Evolutionary conservation across 2,329 filamentous ascomycete species (phyloP), one percentile per base, ranked within the genome.

Genomic region (Diaporthe ampelina): DNA sequence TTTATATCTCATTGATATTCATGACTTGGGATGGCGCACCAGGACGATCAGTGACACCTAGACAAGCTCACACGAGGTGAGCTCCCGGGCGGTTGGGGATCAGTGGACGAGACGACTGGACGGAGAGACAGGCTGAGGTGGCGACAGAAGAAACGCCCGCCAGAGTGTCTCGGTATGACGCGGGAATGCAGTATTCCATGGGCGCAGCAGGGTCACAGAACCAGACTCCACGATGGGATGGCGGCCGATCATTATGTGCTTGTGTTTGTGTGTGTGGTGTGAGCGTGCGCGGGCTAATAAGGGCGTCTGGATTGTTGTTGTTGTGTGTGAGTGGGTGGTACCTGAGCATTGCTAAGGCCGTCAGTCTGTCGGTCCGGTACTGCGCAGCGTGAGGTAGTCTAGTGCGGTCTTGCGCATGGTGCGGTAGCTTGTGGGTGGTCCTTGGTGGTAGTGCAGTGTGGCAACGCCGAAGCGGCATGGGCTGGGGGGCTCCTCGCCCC

Each of bases 391-490:
- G 45, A 48, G 45, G 29, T 54, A 35, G 6, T 15, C 29, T 43
- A 43, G 17, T 4, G 40, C 40, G 40, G 40, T 6, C 19, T 24
- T 50, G 48, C 21, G 48, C 48, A 50, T 50, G 48, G 48, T 57
- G 67, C 35, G 56, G 69, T 48, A 54, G 57, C 48, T 11, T 13
- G 43, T 58, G 10, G 48, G 48, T 50, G 21, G 45, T 21, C 21
- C 21, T 11, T 24, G 48, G 57, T 43, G 48, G 32, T 59, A 54
- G 59, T 63, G 70, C 70, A 72, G 70, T 54, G 70, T 72, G 70
- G 70, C 70, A 72, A 63, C 70, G 70, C 70, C 70, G 70, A 72
- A 63, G 70, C 35, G 57, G 57, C 69, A 63, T 72, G 57, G 32
- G 57, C 56, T 63, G 70, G 70, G 29, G 45, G 48, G 70, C 24